Evolutionary conservation across 2,329 filamentous ascomycete genomes (phyloP).

Genomic region (Fusarium redolens): DNA sequence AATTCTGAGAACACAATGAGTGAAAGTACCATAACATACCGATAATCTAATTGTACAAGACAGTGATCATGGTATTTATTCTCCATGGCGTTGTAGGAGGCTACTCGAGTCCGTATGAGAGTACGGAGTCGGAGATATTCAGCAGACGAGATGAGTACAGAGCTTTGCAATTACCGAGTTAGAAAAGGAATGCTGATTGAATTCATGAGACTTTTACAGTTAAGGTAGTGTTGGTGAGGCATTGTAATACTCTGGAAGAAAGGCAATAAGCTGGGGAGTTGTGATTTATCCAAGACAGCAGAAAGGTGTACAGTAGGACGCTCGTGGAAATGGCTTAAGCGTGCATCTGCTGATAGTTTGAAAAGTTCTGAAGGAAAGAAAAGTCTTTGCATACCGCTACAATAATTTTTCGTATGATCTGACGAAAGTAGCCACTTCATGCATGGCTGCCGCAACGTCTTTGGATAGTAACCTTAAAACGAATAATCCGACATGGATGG

Average conservation of each 20-base stretch:
- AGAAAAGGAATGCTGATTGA: not conserved
- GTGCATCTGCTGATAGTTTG: too few relatives aligned
- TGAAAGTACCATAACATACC: accelerated
- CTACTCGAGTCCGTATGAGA: not conserved
- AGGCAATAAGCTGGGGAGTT: accelerated
- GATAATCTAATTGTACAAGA: not conserved
- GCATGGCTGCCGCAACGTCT: not conserved
- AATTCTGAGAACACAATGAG: not conserved
- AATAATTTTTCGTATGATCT: too few relatives aligned
- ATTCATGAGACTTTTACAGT: not conserved
- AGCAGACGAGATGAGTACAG: not conserved
- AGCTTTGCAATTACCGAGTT: accelerated
- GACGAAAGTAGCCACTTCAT: accelerated
- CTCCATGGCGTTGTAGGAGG: not conserved
- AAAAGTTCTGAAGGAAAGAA: too few relatives aligned
- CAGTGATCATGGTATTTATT: too few relatives aligned
- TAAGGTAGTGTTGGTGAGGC: accelerated
- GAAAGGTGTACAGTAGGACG: too few relatives aligned
- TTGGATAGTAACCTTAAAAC: accelerated
- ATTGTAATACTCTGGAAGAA: not conserved
- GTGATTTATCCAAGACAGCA: too few relatives aligned
- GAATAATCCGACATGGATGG: accelerated
- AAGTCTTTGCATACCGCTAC: too few relatives aligned
- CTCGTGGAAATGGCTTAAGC: accelerated
- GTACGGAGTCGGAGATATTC: accelerated